Conservation (phyloP, 129 eudicot genomes). For the Sambucus nigra region DNA sequence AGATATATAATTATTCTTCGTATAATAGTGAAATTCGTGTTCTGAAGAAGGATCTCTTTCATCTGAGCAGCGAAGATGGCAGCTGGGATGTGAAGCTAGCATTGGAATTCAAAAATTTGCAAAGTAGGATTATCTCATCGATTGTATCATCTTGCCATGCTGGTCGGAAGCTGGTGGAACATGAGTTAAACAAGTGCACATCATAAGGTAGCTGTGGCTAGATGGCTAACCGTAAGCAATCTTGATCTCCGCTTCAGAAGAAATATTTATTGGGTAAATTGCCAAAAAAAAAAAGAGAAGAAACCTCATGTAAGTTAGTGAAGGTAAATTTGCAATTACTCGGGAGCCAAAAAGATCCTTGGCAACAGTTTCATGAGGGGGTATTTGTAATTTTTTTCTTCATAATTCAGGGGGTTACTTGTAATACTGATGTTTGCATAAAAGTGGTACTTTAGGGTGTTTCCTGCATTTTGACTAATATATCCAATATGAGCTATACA, state of each 20-base stretch:
- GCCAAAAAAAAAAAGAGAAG: too few species aligned
- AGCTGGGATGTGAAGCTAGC: slow-evolving; percentile 83
- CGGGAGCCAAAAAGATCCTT: too few species aligned
- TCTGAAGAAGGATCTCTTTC: neutral
- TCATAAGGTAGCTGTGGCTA: slow-evolving; percentile 3
- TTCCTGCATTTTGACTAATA: too few species aligned
- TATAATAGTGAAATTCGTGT: neutral
- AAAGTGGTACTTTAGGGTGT: too few species aligned
- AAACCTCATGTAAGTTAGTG: too few species aligned
- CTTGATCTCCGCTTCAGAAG: neutral
- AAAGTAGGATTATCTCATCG: slow-evolving; percentile 54
- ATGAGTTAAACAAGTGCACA: slow-evolving; percentile 24
- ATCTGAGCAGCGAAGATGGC: slow-evolving; percentile 25
- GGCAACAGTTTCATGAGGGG: too few species aligned
- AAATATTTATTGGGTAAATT: too few species aligned
- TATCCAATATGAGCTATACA: too few species aligned
- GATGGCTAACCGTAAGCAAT: neutral
- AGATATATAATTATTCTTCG: neutral
- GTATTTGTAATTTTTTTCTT: too few species aligned
- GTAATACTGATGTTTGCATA: too few species aligned
- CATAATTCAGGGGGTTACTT: too few species aligned
- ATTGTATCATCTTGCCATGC: slow-evolving; percentile 39
- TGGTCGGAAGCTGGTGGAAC: slow-evolving; percentile 37
- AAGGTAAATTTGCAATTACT: too few species aligned
- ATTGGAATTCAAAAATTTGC: slow-evolving; percentile 45